Percentiles rank a stretch among this genome's conserved stretches.
These are phyloP conservation scores for Colletotrichum sp. DNA, from an alignment of 2,329 filamentous ascomycete species.

Conservation along the genomic window DNA sequence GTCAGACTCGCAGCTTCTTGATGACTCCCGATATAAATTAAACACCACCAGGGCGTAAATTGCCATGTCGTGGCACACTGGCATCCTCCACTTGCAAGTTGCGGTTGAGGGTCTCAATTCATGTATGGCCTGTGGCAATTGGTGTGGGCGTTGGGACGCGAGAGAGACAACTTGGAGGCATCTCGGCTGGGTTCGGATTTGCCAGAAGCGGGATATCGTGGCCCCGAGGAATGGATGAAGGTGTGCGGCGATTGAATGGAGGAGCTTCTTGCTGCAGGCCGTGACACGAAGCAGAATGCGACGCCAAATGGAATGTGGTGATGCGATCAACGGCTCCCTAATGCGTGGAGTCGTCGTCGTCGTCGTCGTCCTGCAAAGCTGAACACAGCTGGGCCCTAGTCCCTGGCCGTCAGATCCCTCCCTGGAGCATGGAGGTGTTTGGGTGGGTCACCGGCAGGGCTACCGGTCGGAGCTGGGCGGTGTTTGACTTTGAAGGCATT, in stretches of 20 bases:
- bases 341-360: neutral
- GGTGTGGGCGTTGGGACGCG: neutral
- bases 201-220: neutral
- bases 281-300: neutral
- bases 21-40: neutral
- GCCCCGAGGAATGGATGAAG: neutral
- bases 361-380: neutral
- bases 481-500: slow-evolving; percentile 3
- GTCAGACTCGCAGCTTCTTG: neutral
- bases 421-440: neutral
- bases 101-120: neutral
- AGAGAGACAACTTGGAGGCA: neutral
- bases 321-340: neutral
- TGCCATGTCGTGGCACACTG: neutral
- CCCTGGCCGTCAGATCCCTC: neutral
- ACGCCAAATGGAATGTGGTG: neutral
- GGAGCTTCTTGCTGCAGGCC: neutral
- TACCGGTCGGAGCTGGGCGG: neutral
- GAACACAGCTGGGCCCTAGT: neutral
- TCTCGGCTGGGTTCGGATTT: neutral
- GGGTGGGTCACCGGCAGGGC: neutral
- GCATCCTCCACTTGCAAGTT: neutral
- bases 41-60: neutral
- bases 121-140: neutral
- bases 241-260: neutral